A percentile compares a stretch with the other conserved stretches of the same genome.
Evolutionary conservation across 768 basidiomycete species (phyloP).

Genomic region (Vararia minispora): DNA sequence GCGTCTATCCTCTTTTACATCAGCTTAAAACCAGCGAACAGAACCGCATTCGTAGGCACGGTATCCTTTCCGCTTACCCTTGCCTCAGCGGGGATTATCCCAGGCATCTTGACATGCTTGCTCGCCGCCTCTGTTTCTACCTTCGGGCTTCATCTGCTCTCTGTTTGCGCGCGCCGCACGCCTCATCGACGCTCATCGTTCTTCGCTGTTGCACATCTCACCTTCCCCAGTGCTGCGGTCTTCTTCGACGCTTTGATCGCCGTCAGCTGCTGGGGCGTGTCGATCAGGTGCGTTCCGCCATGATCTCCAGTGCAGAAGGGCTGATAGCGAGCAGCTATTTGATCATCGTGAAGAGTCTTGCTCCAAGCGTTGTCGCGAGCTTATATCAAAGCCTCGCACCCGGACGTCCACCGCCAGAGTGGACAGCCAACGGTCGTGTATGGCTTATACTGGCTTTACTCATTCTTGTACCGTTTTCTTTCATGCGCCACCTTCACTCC

Average conservation of each 20-base stretch:
- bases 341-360: conserved; percentile 83
- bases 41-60: conserved; percentile 48
- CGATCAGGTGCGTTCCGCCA: conserved; percentile 54
- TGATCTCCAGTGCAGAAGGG: conserved; percentile 1
- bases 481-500: conserved; percentile 70
- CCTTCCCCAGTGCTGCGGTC: conserved; percentile 75
- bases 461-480: conserved; percentile 69
- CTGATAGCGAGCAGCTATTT: conserved; percentile 42
- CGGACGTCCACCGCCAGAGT: conserved; percentile 51
- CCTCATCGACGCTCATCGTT: conserved; percentile 68
- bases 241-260: conserved; percentile 91
- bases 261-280: conserved; percentile 92
- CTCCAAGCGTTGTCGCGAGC: conserved; percentile 79
- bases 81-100: conserved; percentile 80
- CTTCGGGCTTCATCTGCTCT: conserved; percentile 82
- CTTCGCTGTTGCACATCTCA: conserved; percentile 69
- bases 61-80: conserved; percentile 80
- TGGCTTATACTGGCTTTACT: conserved; percentile 80
- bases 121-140: conserved; percentile 65
- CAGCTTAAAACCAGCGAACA: too few relatives aligned
- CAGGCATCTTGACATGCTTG: conserved; percentile 77
- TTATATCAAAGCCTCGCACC: conserved; percentile 65
- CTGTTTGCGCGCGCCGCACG: conserved; percentile 69
- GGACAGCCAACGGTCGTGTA: conserved; percentile 59
- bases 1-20: neutral